A percentile compares a stretch with the other conserved stretches of the same genome.
These are phyloP conservation scores for Apocynum venetum DNA, from an alignment of 257 asterid genomes.

Conservation along the genomic window DNA sequence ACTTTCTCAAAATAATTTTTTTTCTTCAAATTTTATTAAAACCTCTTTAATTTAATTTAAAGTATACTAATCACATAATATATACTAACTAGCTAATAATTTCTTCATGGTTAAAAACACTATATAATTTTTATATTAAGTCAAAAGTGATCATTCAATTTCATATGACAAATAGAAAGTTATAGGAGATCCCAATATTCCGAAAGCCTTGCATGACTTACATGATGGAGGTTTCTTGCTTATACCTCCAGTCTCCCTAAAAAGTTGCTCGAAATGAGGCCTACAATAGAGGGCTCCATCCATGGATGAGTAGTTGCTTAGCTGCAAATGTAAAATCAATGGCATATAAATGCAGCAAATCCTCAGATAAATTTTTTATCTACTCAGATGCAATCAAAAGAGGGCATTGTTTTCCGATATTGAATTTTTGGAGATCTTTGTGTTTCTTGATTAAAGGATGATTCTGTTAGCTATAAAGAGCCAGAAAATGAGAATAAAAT, in stretches of 20 bases:
- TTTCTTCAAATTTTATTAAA: no score
- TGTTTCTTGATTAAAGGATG: neutral
- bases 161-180: neutral
- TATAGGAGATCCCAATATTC: neutral
- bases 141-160: no score
- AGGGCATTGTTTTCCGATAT: no score
- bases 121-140: no score
- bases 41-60: no score
- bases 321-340: slow-evolving; percentile 29
- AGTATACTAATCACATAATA: no score
- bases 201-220: slow-evolving; percentile 11
- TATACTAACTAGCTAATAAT: no score
- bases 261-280: slow-evolving; percentile 77
- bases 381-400: no score
- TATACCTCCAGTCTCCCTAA: slow-evolving; percentile 72
- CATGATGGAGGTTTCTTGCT: slow-evolving; percentile 50
- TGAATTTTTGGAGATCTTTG: neutral
- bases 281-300: slow-evolving; percentile 81
- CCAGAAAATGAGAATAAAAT: neutral
- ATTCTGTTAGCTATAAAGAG: neutral
- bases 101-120: no score
- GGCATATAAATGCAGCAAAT: neutral
- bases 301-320: slow-evolving; percentile 84
- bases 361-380: no score
- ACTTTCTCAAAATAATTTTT: no score